These are phyloP conservation scores for Calonectria henricotiae DNA, from an alignment of 2,329 filamentous ascomycete species.

Conservation along the genomic window DNA sequence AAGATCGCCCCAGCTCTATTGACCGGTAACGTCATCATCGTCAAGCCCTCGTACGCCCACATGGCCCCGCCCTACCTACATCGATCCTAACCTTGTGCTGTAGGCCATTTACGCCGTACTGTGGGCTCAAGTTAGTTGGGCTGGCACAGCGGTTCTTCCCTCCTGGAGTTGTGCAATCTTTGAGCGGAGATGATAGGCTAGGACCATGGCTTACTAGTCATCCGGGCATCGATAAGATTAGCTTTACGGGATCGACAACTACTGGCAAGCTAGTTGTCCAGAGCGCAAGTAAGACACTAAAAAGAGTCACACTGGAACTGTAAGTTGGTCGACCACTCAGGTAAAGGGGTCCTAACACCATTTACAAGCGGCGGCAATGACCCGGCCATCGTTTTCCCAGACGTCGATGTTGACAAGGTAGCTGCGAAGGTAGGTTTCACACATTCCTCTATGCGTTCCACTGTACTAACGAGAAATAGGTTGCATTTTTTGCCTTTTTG, in stretches of 20 bases:
- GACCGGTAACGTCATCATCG: conserved; percentile 71
- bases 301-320: conserved; percentile 76
- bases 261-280: conserved; percentile 76
- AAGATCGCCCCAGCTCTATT: conserved; percentile 73
- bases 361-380: conserved; percentile 70
- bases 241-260: conserved; percentile 74
- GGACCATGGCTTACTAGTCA: conserved; percentile 74
- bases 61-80: neutral
- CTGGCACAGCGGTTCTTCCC: conserved; percentile 73
- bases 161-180: conserved; percentile 74
- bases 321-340: conserved; percentile 64
- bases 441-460: fast-evolving
- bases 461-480: conserved; percentile 16
- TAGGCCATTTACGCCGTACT: conserved; percentile 71
- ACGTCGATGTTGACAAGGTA: conserved; percentile 67
- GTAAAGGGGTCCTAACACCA: conserved; percentile 66
- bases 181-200: conserved; percentile 74
- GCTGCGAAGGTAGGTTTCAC: conserved; percentile 57
- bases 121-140: conserved; percentile 73
- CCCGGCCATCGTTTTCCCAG: conserved; percentile 72
- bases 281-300: conserved; percentile 71
- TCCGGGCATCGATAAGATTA: conserved; percentile 74
- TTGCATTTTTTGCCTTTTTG: conserved; percentile 69
- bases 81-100: neutral
- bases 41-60: conserved; percentile 66